Conservation (phyloP, 331 rosid species). For the Spiraea crenata region DNA sequence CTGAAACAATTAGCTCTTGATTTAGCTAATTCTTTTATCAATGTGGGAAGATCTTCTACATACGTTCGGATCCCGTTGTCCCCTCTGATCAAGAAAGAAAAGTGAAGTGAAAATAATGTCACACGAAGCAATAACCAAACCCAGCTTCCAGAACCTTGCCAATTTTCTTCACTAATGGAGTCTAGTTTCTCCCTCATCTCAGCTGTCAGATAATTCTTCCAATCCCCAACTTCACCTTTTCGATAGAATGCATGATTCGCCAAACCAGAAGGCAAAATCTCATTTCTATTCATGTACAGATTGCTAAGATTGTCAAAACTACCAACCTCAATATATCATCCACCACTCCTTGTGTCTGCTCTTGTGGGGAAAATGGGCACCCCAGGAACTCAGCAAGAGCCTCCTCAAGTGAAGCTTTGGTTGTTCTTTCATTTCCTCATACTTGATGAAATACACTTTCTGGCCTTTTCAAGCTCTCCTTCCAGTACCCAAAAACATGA, state of each 20-base stretch:
- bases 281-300: constrained; percentile 41
- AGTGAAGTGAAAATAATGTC: too few relatives aligned
- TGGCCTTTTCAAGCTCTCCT: too few relatives aligned
- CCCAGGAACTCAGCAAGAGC: constrained; percentile 37
- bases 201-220: constrained; percentile 22
- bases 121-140: too few relatives aligned
- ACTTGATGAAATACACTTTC: constrained; percentile 31
- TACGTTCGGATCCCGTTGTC: too few relatives aligned
- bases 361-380: constrained; percentile 31
- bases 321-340: constrained; percentile 24
- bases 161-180: constrained; percentile 9
- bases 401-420: too few relatives aligned
- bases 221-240: constrained; percentile 32
- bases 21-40: too few relatives aligned
- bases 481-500: too few relatives aligned
- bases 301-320: constrained; percentile 38
- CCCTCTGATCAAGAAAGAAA: too few relatives aligned
- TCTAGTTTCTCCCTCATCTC: constrained; percentile 24
- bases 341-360: constrained; percentile 26
- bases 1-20: too few relatives aligned
- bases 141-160: constrained; percentile 17
- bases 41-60: too few relatives aligned
- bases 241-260: too few relatives aligned
- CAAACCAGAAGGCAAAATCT: constrained; percentile 18
- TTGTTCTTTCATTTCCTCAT: constrained; percentile 35